A percentile compares a stretch with the other conserved stretches of the same genome.
phyloP scores from a whole-genome alignment of 352 stramenopile genomes.

The Phytophthora sp. region DNA sequence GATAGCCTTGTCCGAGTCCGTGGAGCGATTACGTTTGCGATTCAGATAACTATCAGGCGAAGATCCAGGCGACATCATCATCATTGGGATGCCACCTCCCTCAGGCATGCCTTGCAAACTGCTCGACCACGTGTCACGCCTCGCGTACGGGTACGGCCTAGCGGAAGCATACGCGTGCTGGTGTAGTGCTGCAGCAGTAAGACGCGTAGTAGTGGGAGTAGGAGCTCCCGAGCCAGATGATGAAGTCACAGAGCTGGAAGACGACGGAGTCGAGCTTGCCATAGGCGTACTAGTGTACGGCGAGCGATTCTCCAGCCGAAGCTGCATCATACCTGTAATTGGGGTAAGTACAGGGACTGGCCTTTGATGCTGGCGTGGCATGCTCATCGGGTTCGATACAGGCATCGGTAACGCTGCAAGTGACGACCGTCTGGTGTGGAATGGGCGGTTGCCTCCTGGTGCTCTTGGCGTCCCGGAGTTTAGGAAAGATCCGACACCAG shows the following conservation, averaged over 20 bases:
- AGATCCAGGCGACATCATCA: conserved; percentile 38
- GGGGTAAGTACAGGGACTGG: conserved; percentile 56
- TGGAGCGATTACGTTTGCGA: conserved; percentile 77
- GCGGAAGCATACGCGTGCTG: conserved; percentile 59
- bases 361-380: conserved; percentile 23
- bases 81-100: conserved; percentile 42
- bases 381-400: conserved; percentile 27
- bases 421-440: conserved; percentile 53
- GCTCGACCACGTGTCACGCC: conserved; percentile 46
- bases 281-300: conserved; percentile 28
- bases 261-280: conserved; percentile 26
- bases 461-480: conserved; percentile 19
- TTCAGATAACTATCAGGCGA: conserved; percentile 54
- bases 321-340: conserved; percentile 79
- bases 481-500: conserved; percentile 45
- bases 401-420: conserved; percentile 61
- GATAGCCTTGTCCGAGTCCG: conserved; percentile 67
- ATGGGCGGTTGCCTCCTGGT: conserved; percentile 27
- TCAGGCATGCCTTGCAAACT: conserved; percentile 36
- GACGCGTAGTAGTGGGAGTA: conserved; percentile 19
- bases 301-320: conserved; percentile 58
- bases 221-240: conserved; percentile 20
- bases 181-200: conserved; percentile 46
- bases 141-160: conserved; percentile 41
- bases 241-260: conserved; percentile 26